A percentile compares a stretch with the other conserved stretches of the same genome.
These are phyloP conservation scores for Eimeria tenella DNA, from an alignment of 169 alveolate genomes.

Conservation along the genomic window DNA sequence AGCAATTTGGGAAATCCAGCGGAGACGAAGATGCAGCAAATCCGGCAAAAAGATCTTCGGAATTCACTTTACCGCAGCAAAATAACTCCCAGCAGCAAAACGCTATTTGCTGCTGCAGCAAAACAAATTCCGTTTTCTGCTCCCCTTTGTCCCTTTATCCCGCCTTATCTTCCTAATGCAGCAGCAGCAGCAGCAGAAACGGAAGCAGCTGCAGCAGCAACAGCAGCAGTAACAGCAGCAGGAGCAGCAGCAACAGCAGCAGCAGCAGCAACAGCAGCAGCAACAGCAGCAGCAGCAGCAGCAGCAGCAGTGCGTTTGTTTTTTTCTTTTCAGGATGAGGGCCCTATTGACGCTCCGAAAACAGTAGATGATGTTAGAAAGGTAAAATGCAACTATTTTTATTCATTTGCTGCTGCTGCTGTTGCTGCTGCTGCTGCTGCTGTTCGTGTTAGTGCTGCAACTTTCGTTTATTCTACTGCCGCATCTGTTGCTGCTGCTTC, in stretches of 20 bases:
- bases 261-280: not conserved
- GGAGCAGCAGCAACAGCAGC: not conserved
- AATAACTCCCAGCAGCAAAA: too few relatives aligned
- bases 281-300: slow-evolving; percentile 12
- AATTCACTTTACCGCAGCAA: too few relatives aligned
- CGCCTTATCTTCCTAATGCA: not conserved
- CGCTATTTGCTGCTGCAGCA: too few relatives aligned
- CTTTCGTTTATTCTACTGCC: too few relatives aligned
- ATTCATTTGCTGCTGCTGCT: too few relatives aligned
- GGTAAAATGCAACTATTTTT: not conserved
- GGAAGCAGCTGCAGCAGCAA: not conserved
- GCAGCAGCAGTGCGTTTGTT: not conserved
- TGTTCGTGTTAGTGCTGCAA: too few relatives aligned
- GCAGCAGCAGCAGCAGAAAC: not conserved
- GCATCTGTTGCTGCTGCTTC: too few relatives aligned
- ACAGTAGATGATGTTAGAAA: slow-evolving; percentile 63
- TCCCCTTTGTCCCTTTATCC: not conserved
- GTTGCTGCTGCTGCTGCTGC: too few relatives aligned
- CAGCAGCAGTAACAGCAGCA: not conserved
- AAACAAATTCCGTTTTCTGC: too few relatives aligned
- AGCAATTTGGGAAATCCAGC: too few relatives aligned
- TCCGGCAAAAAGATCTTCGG: too few relatives aligned
- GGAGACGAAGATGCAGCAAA: too few relatives aligned
- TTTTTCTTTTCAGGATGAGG: slow-evolving; percentile 29
- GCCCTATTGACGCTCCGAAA: slow-evolving; percentile 75